Conservation (phyloP, 208 protist species). For the Angomonas ambiguus region DNA sequence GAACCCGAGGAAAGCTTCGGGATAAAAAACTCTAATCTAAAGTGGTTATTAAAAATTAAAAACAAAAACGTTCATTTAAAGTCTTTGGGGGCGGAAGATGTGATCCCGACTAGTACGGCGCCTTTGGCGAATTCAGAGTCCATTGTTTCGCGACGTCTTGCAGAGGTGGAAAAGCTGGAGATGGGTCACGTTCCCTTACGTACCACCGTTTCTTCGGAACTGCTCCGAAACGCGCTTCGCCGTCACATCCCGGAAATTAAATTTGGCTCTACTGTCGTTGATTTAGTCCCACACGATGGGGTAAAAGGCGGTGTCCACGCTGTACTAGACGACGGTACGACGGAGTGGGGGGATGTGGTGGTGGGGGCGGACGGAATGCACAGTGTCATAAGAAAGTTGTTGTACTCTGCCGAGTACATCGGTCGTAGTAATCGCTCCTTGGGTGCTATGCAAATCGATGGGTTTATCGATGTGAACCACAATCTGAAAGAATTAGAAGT, state of each 20-base stretch:
- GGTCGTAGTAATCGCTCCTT: constrained; percentile 60
- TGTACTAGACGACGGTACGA: constrained; percentile 60
- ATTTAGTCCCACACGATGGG: constrained; percentile 76
- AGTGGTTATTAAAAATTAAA: constrained; percentile 55
- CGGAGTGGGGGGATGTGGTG: constrained; percentile 87
- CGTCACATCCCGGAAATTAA: constrained; percentile 66
- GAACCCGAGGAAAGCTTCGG: constrained; percentile 64
- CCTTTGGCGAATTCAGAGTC: constrained; percentile 78
- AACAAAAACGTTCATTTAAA: constrained; percentile 58
- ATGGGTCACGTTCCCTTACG: constrained; percentile 80
- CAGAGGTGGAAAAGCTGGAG: constrained; percentile 50
- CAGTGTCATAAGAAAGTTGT: constrained; percentile 69
- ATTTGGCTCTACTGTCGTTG: constrained; percentile 65
- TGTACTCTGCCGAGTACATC: constrained; percentile 75
- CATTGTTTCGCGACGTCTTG: constrained; percentile 68
- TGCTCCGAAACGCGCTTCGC: constrained; percentile 56
- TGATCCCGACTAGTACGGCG: constrained; percentile 73
- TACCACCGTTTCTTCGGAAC: constrained; percentile 43
- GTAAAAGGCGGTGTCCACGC: constrained; percentile 81
- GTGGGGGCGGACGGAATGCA: constrained; percentile 86
- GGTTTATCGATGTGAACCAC: constrained; percentile 36
- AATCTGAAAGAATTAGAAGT: constrained; percentile 38
- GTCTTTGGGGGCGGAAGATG: constrained; percentile 54
- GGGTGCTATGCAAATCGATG: constrained; percentile 77
- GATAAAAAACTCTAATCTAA: constrained; percentile 41